phyloP scores from a whole-genome alignment of 345 rosid genomes.

The Hypericum perforatum region DNA sequence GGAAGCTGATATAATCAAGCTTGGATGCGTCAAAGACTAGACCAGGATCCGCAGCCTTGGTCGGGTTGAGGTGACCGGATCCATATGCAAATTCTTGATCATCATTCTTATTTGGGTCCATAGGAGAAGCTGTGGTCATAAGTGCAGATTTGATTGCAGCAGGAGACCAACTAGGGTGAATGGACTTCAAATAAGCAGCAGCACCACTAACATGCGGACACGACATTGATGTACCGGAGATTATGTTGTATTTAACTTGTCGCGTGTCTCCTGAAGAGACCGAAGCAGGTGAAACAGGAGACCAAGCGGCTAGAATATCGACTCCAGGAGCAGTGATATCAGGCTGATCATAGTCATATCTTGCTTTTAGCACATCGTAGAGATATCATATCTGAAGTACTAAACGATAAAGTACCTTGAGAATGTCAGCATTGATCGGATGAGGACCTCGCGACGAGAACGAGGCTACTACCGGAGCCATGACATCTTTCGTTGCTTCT shows the following conservation, averaged over 20 bases:
- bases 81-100: slow-evolving; percentile 32
- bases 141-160: slow-evolving; percentile 8
- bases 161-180: slow-evolving; percentile 5
- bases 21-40: slow-evolving; percentile 28
- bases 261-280: background rate
- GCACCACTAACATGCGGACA: slow-evolving; percentile 4
- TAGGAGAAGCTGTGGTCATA: slow-evolving; percentile 6
- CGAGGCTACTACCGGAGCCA: slow-evolving; percentile 16
- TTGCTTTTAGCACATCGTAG: too few relatives aligned
- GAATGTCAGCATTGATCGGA: slow-evolving; percentile 19
- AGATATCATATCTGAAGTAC: too few relatives aligned
- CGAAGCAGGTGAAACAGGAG: slow-evolving; percentile 12
- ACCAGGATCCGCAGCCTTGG: slow-evolving; percentile 24
- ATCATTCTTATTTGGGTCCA: slow-evolving; percentile 25
- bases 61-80: slow-evolving; percentile 33
- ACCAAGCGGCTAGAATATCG: slow-evolving; percentile 26
- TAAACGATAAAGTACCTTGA: slow-evolving; percentile 15
- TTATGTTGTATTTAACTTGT: slow-evolving; percentile 9
- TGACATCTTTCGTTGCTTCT: slow-evolving; percentile 11
- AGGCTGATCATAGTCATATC: slow-evolving; percentile 10
- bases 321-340: slow-evolving; percentile 34
- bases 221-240: slow-evolving; percentile 21
- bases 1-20: slow-evolving; percentile 33
- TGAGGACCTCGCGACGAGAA: slow-evolving; percentile 31
- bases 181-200: slow-evolving; percentile 4